phyloP scores from a whole-genome alignment of 495 filamentous ascomycete genomes.

The Penicillium mononematosum region DNA sequence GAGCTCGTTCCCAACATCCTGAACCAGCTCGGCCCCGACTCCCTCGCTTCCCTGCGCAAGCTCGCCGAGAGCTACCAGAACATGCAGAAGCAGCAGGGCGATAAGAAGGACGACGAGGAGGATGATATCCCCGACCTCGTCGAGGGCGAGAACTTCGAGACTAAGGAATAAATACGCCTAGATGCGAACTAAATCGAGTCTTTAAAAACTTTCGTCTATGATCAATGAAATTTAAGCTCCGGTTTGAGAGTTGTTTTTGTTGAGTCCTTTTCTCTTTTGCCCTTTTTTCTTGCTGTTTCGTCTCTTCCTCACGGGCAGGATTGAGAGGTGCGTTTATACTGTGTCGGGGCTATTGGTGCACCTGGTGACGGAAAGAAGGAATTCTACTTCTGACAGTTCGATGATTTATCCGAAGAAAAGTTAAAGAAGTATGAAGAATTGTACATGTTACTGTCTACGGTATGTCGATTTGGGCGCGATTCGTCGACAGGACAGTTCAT shows the following conservation, averaged over 20 bases:
- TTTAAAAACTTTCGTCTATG: conserved; percentile 25
- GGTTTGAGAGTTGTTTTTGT: conserved; percentile 11
- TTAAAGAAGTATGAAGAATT: neutral
- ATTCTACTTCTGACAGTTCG: neutral
- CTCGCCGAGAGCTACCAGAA: conserved; percentile 99
- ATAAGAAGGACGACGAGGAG: conserved; percentile 74
- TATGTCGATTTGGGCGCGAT: neutral
- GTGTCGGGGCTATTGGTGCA: neutral
- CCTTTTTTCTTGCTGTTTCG: neutral
- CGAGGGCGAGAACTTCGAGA: conserved; percentile 94
- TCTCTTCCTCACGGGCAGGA: neutral
- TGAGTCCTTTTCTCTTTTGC: neutral
- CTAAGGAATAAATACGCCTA: conserved; percentile 69
- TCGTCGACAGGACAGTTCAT: conserved; percentile 18
- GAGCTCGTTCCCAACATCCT: conserved; percentile 99
- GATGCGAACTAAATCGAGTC: conserved; percentile 6
- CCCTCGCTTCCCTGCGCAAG: conserved; percentile 95
- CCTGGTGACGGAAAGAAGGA: neutral
- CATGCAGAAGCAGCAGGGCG: conserved; percentile 92
- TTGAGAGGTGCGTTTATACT: neutral
- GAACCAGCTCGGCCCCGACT: conserved; percentile 98
- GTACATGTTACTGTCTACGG: neutral
- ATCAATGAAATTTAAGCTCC: conserved; percentile 32
- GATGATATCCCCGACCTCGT: conserved; percentile 95
- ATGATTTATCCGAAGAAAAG: neutral